These are phyloP conservation scores for Sphagnum contortum DNA, from an alignment of 225 moss, liverwort and hornwort species.

Conservation along the genomic window DNA sequence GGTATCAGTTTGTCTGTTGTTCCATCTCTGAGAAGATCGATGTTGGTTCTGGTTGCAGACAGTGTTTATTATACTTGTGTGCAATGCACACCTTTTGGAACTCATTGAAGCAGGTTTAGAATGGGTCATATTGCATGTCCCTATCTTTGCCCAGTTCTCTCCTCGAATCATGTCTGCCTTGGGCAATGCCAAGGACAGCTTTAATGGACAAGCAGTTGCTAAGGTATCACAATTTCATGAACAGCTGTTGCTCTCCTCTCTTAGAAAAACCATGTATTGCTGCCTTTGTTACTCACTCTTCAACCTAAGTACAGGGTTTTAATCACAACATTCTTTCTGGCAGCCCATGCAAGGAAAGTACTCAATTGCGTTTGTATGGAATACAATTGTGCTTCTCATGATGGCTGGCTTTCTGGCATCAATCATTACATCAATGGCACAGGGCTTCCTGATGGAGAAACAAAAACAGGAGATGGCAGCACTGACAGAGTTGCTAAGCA, in stretches of 20 bases:
- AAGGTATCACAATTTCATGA: constrained; percentile 6
- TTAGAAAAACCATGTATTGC: too few relatives aligned
- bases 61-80: constrained; percentile 70
- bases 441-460: constrained; percentile 62
- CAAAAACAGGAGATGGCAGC: constrained; percentile 54
- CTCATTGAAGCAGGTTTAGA: constrained; percentile 42
- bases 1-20: too few relatives aligned
- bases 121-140: constrained; percentile 62
- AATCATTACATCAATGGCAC: constrained; percentile 73
- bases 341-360: constrained; percentile 19
- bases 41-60: constrained; percentile 29
- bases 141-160: constrained; percentile 51
- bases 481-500: constrained; percentile 17
- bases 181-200: constrained; percentile 57
- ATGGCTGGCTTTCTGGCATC: constrained; percentile 80
- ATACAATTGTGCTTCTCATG: constrained; percentile 70
- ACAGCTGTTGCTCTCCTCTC: too few relatives aligned
- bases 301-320: too few relatives aligned
- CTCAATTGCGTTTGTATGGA: constrained; percentile 55
- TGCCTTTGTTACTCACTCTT: too few relatives aligned
- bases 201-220: constrained; percentile 21
- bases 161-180: constrained; percentile 60
- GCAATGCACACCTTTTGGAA: constrained; percentile 79
- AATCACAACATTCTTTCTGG: too few relatives aligned
- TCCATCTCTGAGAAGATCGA: too few relatives aligned